Conservation (phyloP, 352 stramenopile genomes). For the Globisporangium barbulae region DNA sequence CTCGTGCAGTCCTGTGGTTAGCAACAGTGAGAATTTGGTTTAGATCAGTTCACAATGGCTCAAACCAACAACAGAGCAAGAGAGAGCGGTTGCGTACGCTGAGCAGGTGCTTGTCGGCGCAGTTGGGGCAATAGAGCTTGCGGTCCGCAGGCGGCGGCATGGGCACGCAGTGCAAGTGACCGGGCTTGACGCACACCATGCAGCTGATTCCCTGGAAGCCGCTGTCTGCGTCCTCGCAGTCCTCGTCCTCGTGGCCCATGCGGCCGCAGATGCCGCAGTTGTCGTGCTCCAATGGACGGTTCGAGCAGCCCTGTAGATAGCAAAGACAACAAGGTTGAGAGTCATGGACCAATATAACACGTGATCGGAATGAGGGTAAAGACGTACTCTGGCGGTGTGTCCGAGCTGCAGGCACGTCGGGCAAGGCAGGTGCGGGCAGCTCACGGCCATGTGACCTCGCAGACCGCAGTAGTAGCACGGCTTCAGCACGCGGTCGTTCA, state of each 20-base stretch:
- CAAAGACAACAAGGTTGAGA: background rate
- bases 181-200: constrained; percentile 67
- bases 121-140: constrained; percentile 69
- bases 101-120: constrained; percentile 51
- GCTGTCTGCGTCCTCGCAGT: constrained; percentile 35
- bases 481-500: constrained; percentile 65
- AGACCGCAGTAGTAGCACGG: constrained; percentile 82
- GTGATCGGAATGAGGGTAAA: background rate
- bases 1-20: constrained; percentile 25
- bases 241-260: constrained; percentile 38
- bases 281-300: constrained; percentile 34
- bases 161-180: constrained; percentile 70
- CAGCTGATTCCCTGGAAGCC: constrained; percentile 40
- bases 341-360: background rate
- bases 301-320: constrained; percentile 46
- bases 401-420: constrained; percentile 62
- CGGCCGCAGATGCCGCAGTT: constrained; percentile 58
- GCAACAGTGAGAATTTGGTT: background rate
- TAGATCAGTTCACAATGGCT: background rate
- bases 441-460: constrained; percentile 65
- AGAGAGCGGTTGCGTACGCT: constrained; percentile 17
- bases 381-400: constrained; percentile 53
- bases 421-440: constrained; percentile 68
- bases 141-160: constrained; percentile 63
- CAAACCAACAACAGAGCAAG: background rate